phyloP scores from a whole-genome alignment of 1,139 yeast genomes.

The Hansenula sp. region DNA sequence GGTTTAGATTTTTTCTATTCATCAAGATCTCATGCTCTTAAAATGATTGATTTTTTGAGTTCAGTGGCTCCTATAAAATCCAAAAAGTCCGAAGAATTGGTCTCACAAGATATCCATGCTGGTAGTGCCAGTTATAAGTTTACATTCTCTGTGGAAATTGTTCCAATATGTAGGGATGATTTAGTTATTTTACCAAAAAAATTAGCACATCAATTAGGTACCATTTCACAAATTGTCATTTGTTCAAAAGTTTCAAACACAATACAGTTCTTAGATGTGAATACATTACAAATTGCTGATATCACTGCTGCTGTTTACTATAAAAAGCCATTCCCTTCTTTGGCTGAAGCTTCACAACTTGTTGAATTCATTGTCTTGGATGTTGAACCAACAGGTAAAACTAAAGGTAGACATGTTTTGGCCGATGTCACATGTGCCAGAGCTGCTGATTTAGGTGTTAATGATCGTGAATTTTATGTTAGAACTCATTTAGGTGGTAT shows the following conservation, averaged over 20 bases:
- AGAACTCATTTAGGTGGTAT: slow-evolving; percentile 92
- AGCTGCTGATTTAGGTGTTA: slow-evolving; percentile 78
- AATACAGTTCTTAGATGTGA: slow-evolving; percentile 82
- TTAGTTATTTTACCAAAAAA: slow-evolving; percentile 84
- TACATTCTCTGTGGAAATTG: slow-evolving; percentile 88
- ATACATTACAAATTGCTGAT: slow-evolving; percentile 78
- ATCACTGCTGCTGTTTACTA: slow-evolving; percentile 73
- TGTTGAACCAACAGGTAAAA: slow-evolving; percentile 87
- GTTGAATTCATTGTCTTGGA: slow-evolving; percentile 91
- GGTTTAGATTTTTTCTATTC: slow-evolving; percentile 93
- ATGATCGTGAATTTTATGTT: slow-evolving; percentile 75
- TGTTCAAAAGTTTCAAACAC: slow-evolving; percentile 82
- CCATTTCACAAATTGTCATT: slow-evolving; percentile 75
- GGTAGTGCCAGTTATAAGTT: slow-evolving; percentile 87
- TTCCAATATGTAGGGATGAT: slow-evolving; percentile 97
- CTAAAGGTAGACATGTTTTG: slow-evolving; percentile 74
- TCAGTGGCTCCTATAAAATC: slow-evolving; percentile 86
- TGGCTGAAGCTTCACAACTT: slow-evolving; percentile 72
- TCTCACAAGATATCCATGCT: slow-evolving; percentile 88
- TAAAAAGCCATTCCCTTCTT: slow-evolving; percentile 79
- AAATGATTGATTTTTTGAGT: slow-evolving; percentile 85
- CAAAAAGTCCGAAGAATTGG: slow-evolving; percentile 86
- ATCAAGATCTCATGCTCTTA: slow-evolving; percentile 85
- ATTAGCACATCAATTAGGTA: slow-evolving; percentile 81
- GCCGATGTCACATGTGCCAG: slow-evolving; percentile 91